Evolutionary conservation across 441 rosid species (phyloP), one percentile per base, ranked within the genome.

Genomic region (Theobroma grandiflorum): DNA sequence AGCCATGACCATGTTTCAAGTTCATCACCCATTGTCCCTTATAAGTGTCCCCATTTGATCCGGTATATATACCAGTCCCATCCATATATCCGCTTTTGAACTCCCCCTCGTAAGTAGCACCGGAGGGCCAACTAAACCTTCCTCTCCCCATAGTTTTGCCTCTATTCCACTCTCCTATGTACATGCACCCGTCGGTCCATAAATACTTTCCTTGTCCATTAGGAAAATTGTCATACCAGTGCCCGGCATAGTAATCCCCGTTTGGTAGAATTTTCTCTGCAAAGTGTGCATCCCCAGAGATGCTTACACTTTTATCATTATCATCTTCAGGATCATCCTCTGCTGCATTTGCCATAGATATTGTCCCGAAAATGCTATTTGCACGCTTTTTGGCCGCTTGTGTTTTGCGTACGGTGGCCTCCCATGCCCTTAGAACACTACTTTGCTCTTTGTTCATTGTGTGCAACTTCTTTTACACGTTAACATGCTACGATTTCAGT

Each of bases 161-260:
- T 45, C 78, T 84, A 52, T 81, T 79, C 96, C 96, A 92, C 20
- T 92, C 93, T 8, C 96, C 94, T 7, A 90, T 81, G 70, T 90
- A 92, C 87, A 89, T 88, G 50, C 93, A 92, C 6, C 94, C 94
- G 74, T 92, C 96, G 0, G 92, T 88, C 96, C 94, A 92, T 2
- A 92, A 84, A 78, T 92, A 90, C 68, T 89, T 92, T 6, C 96
- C 96, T 8, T 87, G 89, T 31, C 96, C 96, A 53, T 88, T 85
- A 0, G 96, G 96, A 3, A 86, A 82, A 82, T 83, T 88, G 35
- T 90, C 91, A 61, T 65, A 75, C 94, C 96, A 92, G 22, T 90
- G 92, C 20, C 96, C 96, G 1, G 88, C 89, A 71, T 92, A 92
- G 77, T 85, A 92, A 79, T 92, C 95, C 6, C 94, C 92, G 58